These are phyloP conservation scores for Saussurea involucrata DNA, from an alignment of 129 eudicot genomes.

Conservation along the genomic window DNA sequence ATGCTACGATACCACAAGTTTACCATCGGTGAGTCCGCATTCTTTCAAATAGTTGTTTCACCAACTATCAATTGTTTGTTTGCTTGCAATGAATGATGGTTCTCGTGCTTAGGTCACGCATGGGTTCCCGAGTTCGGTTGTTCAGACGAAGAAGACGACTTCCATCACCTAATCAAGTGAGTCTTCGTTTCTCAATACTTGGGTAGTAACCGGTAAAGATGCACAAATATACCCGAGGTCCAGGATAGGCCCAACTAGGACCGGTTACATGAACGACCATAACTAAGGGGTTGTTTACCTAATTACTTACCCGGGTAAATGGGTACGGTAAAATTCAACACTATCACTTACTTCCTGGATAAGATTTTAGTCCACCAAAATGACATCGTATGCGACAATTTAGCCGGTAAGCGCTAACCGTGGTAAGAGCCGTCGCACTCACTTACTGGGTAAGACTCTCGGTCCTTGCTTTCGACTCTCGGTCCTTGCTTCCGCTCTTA, in stretches of 20 bases:
- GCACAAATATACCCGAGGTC: background rate
- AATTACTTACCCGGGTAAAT: too few species aligned
- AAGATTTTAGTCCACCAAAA: too few species aligned
- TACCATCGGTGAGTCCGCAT: slow-evolving; percentile 65
- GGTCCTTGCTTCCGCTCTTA: too few species aligned
- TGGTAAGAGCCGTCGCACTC: too few species aligned
- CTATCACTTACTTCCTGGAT: too few species aligned
- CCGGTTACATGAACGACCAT: background rate
- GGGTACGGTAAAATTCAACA: too few species aligned
- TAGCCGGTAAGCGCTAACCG: too few species aligned
- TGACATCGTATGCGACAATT: too few species aligned
- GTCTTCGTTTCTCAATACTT: slow-evolving; percentile 22
- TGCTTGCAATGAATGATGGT: background rate
- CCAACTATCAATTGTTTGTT: background rate
- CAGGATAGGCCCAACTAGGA: too few species aligned
- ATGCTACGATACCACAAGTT: slow-evolving; percentile 96
- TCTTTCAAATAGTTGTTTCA: background rate
- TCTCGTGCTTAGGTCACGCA: slow-evolving; percentile 62
- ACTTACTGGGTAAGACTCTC: too few species aligned
- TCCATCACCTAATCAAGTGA: slow-evolving; percentile 81
- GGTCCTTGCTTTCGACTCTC: too few species aligned
- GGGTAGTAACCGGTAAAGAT: background rate
- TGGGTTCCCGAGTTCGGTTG: slow-evolving; percentile 93
- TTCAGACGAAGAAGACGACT: slow-evolving; percentile 81
- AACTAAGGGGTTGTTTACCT: too few species aligned